Evolutionary conservation across 176 grass and related monocot genomes (phyloP), one percentile per base, ranked within the genome.

Genomic region (Zizania latifolia): DNA sequence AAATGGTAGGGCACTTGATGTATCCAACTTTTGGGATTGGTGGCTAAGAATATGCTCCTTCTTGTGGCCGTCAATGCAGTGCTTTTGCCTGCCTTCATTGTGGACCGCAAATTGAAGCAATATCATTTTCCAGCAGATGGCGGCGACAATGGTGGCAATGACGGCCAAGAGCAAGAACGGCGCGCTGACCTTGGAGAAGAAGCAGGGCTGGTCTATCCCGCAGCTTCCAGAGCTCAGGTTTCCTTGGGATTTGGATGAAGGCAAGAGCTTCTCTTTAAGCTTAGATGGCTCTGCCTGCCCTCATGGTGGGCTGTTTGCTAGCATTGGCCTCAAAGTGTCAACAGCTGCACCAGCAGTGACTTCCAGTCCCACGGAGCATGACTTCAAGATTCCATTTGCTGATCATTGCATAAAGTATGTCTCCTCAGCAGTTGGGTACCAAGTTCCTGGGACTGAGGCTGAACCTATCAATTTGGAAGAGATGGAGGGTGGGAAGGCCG

Each of bases 261-360:
- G 71, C 29, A 83, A 69, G 44, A 30, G 62, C 29, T 54, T 76
- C 74, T 85, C 55, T 10, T 62, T 86, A 17, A 62, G 65, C 13
- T 28, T 90, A 7, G 67, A 93, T 27, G 65, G 87, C 11, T 73
- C 57, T 12, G 64, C 77, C 7, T 77, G 40, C n/a, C 74, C 60
- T 64, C 43, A 85, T 0, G 83, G 63, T 0, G 83, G 83, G 21
- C 56, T 93, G 66, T 97, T 97, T 67, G 90, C 88, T 15, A 87
- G 93, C 1, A 86, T 89, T 21, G 83, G 83, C 3, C 87, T 93
- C 5, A 86, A 86, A 9, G 84, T 82, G 36, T 88, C 81, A 0
- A 58, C 81, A 0, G 40, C 84, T 16, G 62, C 70, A 2, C 65
- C 81, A 2, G 48, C 87, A 5, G 69, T 74, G 28, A n/a, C 75